phyloP scores from a whole-genome alignment of 1,284 basidiomycete species.

The Neolentinus lepideus region DNA sequence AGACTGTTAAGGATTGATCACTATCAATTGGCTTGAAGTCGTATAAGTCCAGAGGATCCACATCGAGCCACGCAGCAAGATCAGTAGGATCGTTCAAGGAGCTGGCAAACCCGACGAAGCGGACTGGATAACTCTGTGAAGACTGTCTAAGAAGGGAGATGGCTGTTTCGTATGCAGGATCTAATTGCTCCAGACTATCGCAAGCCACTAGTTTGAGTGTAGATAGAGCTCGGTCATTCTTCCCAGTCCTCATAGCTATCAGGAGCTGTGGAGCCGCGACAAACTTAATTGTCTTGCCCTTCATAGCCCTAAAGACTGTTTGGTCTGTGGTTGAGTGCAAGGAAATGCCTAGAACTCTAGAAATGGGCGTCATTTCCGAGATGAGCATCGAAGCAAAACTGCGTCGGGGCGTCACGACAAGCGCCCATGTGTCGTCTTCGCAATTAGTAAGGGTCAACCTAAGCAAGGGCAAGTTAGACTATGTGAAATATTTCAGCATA shows the following conservation, averaged over 20 bases:
- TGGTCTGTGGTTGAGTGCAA: slow-evolving; percentile 32
- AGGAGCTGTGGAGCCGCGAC: slow-evolving; percentile 45
- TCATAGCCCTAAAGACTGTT: slow-evolving; percentile 25
- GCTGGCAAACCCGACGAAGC: slow-evolving; percentile 74
- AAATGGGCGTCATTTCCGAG: slow-evolving; percentile 38
- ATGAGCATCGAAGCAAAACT: slow-evolving; percentile 40
- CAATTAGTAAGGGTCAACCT: slow-evolving; percentile 8
- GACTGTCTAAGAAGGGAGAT: slow-evolving; percentile 64
- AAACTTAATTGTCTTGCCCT: slow-evolving; percentile 43
- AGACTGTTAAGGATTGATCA: slow-evolving; percentile 70
- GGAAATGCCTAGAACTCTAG: slow-evolving; percentile 30
- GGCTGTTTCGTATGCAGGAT: slow-evolving; percentile 79
- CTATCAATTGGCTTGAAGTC: slow-evolving; percentile 82
- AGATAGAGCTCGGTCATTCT: slow-evolving; percentile 22
- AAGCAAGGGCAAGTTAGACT: not conserved
- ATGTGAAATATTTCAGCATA: slow-evolving; percentile 2
- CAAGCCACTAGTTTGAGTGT: slow-evolving; percentile 67
- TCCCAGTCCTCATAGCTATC: slow-evolving; percentile 27
- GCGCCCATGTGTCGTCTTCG: slow-evolving; percentile 35
- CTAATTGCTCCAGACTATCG: slow-evolving; percentile 85
- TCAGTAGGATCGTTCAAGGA: slow-evolving; percentile 80
- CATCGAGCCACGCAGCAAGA: slow-evolving; percentile 80
- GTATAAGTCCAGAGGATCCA: slow-evolving; percentile 59
- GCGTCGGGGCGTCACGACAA: slow-evolving; percentile 50
- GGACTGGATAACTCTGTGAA: slow-evolving; percentile 52